These are phyloP conservation scores for Rubus idaeus DNA, from an alignment of 306 rosid species.

Conservation along the genomic window DNA sequence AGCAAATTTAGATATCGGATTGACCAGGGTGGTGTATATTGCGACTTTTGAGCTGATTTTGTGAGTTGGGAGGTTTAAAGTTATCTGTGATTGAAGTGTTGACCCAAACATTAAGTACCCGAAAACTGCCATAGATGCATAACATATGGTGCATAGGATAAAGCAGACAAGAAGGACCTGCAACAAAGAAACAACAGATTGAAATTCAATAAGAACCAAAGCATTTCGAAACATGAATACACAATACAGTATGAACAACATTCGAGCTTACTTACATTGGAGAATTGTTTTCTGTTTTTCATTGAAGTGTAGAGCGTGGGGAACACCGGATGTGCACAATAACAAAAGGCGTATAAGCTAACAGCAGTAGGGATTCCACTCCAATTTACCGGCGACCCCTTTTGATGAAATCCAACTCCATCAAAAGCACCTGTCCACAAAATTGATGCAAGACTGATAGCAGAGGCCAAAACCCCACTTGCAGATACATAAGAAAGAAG, in stretches of 20 bases:
- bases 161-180: conserved; percentile 70
- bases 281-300: conserved; percentile 68
- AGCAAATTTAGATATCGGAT: conserved; percentile 54
- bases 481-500: conserved; percentile 78
- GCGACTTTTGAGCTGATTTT: conserved; percentile 22
- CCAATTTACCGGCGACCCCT: conserved; percentile 52
- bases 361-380: conserved; percentile 63
- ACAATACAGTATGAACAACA: background rate
- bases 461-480: conserved; percentile 82
- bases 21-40: conserved; percentile 24
- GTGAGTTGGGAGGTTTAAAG: conserved; percentile 14
- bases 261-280: conserved; percentile 44
- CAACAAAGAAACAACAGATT: conserved; percentile 13
- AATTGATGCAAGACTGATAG: conserved; percentile 51
- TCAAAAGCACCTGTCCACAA: conserved; percentile 60
- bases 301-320: conserved; percentile 80
- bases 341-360: conserved; percentile 79
- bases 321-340: conserved; percentile 87
- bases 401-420: conserved; percentile 54
- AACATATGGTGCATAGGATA: conserved; percentile 41
- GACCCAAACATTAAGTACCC: conserved; percentile 77
- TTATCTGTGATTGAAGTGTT: conserved; percentile 39
- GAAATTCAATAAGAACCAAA: background rate
- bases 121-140: conserved; percentile 66
- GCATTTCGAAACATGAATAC: background rate